These are phyloP conservation scores for Aspergillus pseudotamarii DNA, from an alignment of 2,329 filamentous ascomycete species.

Conservation along the genomic window DNA sequence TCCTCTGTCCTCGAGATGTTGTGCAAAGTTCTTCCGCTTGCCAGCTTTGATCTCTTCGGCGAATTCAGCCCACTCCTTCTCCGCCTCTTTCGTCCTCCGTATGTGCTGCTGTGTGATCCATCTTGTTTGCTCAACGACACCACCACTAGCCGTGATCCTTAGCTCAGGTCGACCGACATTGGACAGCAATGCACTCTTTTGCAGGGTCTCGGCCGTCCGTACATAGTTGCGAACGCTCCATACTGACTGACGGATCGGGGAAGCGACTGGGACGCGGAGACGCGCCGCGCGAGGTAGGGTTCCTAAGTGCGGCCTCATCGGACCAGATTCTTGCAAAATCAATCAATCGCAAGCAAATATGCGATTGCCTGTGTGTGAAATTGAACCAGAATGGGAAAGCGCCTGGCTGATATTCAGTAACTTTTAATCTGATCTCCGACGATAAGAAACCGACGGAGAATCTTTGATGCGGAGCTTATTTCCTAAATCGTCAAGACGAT, in stretches of 20 bases:
- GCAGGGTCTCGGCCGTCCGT: conserved; percentile 21
- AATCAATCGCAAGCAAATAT: conserved; percentile 8
- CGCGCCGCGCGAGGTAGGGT: conserved; percentile 27
- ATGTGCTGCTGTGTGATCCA: conserved; percentile 42
- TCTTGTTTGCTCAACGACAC: conserved; percentile 30
- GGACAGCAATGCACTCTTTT: conserved; percentile 18
- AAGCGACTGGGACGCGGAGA: conserved; percentile 19
- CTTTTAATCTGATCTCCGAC: conserved; percentile 6
- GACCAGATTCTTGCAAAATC: conserved; percentile 10
- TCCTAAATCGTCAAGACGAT: background rate
- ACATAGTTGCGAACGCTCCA: conserved; percentile 29
- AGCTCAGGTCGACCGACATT: conserved; percentile 20
- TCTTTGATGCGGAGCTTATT: conserved; percentile 26
- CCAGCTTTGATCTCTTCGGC: conserved; percentile 49
- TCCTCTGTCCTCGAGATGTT: conserved; percentile 50
- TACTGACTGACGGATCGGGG: conserved; percentile 15
- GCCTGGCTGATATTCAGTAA: background rate
- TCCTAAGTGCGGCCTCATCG: conserved; percentile 30
- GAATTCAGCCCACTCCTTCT: conserved; percentile 42
- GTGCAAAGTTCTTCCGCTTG: conserved; percentile 46
- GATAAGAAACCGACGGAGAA: conserved; percentile 29
- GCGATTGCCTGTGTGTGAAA: background rate
- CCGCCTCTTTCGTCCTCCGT: conserved; percentile 41
- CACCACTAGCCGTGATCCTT: background rate
- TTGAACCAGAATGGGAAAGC: background rate